Evolutionary conservation across 345 rosid species (phyloP).

Genomic region (Turnera subulata): DNA sequence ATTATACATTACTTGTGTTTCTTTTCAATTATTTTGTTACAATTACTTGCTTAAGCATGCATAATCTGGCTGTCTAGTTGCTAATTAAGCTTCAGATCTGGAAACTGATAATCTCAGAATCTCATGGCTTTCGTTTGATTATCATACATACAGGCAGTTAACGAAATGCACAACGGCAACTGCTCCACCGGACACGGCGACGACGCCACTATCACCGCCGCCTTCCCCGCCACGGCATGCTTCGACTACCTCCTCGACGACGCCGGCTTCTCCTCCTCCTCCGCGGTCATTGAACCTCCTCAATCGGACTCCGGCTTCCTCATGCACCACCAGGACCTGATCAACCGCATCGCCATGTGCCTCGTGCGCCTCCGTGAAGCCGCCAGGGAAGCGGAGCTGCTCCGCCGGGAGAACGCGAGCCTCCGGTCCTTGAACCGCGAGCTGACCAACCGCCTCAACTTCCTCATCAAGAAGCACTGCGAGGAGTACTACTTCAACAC

Average conservation of each 20-base stretch:
- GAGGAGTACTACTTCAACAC: conserved; percentile 25
- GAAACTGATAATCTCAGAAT: background rate
- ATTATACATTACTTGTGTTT: too few relatives aligned
- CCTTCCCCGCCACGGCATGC: background rate
- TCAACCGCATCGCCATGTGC: conserved; percentile 44
- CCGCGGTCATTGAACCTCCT: background rate
- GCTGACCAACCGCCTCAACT: conserved; percentile 54
- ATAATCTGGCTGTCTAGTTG: too few relatives aligned
- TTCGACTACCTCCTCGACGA: conserved; percentile 7
- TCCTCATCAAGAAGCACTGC: conserved; percentile 37
- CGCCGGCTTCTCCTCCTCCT: conserved; percentile 14
- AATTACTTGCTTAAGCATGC: too few relatives aligned
- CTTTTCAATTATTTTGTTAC: too few relatives aligned
- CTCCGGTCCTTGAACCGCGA: conserved; percentile 57
- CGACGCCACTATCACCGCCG: background rate
- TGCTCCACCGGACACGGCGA: conserved; percentile 17
- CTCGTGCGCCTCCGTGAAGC: conserved; percentile 39
- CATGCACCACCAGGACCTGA: conserved; percentile 43
- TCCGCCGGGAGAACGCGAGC: conserved; percentile 55
- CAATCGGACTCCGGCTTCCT: conserved; percentile 25
- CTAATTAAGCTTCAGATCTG: background rate
- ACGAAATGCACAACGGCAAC: conserved; percentile 28
- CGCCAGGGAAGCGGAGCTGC: conserved; percentile 46
- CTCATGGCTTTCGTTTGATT: background rate
- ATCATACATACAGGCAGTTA: too few relatives aligned